These are phyloP conservation scores for Suillus decipiens DNA, from an alignment of 768 basidiomycete genomes.

Conservation along the genomic window DNA sequence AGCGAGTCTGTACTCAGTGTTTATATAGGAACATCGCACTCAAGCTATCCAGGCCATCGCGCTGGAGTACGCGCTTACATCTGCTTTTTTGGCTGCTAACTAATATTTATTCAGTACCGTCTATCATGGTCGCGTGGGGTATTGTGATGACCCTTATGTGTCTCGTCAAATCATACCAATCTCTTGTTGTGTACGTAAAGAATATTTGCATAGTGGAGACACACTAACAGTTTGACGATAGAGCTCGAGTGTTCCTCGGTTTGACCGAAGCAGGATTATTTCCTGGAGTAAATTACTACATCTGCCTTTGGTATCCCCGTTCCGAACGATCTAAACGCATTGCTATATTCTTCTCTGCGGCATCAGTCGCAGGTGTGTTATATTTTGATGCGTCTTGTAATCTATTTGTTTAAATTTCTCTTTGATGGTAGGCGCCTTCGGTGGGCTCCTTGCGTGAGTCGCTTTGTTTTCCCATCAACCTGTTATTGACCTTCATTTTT, in stretches of 20 bases:
- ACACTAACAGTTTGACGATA: slow-evolving; percentile 13
- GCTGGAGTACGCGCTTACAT: slow-evolving; percentile 33
- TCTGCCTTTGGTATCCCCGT: slow-evolving; percentile 62
- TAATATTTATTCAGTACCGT: slow-evolving; percentile 35
- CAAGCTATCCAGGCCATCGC: slow-evolving; percentile 37
- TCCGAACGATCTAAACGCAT: slow-evolving; percentile 58
- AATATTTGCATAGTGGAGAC: neutral
- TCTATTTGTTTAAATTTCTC: neutral
- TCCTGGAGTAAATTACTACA: slow-evolving; percentile 43
- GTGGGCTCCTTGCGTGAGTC: slow-evolving; percentile 49
- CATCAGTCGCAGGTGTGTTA: slow-evolving; percentile 48
- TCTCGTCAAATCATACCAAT: slow-evolving; percentile 35
- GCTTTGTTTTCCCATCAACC: neutral
- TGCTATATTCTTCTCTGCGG: slow-evolving; percentile 65
- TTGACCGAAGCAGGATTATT: slow-evolving; percentile 48
- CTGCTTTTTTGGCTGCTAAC: slow-evolving; percentile 6
- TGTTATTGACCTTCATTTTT: neutral
- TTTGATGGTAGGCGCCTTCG: slow-evolving; percentile 39
- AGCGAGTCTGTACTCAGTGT: slow-evolving; percentile 5
- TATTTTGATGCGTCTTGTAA: neutral
- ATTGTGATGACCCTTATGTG: slow-evolving; percentile 41
- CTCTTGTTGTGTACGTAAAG: slow-evolving; percentile 32
- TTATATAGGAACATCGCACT: slow-evolving; percentile 38
- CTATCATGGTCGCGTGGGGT: slow-evolving; percentile 43
- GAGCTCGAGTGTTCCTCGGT: slow-evolving; percentile 46